Percentiles rank a stretch among this genome's conserved stretches.
These are phyloP conservation scores for Crithidia expoeki DNA, from an alignment of 208 protist species.

Conservation along the genomic window DNA sequence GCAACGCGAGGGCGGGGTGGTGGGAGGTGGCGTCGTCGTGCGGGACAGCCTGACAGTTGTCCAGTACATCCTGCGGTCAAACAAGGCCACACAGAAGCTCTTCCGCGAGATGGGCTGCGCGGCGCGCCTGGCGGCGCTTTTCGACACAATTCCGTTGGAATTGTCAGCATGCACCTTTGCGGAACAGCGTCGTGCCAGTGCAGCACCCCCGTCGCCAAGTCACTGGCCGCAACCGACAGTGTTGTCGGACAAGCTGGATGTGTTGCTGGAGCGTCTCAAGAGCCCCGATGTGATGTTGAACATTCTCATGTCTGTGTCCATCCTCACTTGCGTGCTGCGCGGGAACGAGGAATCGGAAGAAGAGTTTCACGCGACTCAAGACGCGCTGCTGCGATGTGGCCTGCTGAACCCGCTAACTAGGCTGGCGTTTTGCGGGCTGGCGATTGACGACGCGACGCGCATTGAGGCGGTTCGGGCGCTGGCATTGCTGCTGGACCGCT, in stretches of 20 bases:
- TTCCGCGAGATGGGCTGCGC: slow-evolving; percentile 85
- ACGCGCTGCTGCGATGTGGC: slow-evolving; percentile 54
- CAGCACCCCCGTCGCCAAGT: not conserved
- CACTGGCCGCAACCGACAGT: slow-evolving; percentile 22
- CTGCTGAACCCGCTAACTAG: slow-evolving; percentile 53
- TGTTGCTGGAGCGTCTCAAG: slow-evolving; percentile 12
- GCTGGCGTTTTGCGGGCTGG: slow-evolving; percentile 64
- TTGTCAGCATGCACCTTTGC: slow-evolving; percentile 25
- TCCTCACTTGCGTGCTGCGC: slow-evolving; percentile 62
- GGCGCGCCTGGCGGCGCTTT: slow-evolving; percentile 47
- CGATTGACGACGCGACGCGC: slow-evolving; percentile 70
- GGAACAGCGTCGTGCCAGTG: slow-evolving; percentile 3
- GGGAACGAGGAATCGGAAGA: slow-evolving; percentile 36
- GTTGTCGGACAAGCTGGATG: slow-evolving; percentile 21
- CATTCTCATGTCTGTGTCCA: slow-evolving; percentile 57
- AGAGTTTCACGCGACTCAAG: slow-evolving; percentile 26
- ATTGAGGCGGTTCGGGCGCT: slow-evolving; percentile 79
- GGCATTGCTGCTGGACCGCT: slow-evolving; percentile 44
- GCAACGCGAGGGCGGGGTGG: slow-evolving; percentile 53
- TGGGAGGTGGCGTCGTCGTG: slow-evolving; percentile 62
- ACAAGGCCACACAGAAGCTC: slow-evolving; percentile 85
- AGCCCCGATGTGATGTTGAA: slow-evolving; percentile 17
- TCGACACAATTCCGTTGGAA: slow-evolving; percentile 45
- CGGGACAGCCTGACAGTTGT: slow-evolving; percentile 79
- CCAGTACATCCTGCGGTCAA: slow-evolving; percentile 83